phyloP scores from a whole-genome alignment of 257 asterid species.

The Striga asiatica region DNA sequence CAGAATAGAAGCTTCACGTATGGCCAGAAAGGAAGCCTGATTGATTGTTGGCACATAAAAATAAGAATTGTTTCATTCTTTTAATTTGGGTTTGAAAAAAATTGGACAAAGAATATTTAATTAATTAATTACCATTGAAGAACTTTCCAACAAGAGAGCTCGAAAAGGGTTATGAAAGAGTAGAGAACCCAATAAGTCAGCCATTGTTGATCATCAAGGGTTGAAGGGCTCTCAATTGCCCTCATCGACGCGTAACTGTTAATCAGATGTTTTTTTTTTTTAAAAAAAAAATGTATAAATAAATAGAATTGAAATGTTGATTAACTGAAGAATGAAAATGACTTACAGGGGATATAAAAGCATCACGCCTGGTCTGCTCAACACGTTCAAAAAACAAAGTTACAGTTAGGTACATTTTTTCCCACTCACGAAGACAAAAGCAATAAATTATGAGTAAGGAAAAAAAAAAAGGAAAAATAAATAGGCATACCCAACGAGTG shows the following conservation, averaged over 20 bases:
- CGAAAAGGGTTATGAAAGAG: slow-evolving; percentile 64
- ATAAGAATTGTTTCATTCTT: background rate
- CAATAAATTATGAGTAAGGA: background rate
- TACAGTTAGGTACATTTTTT: background rate
- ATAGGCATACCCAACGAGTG: slow-evolving; percentile 44
- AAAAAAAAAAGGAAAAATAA: background rate
- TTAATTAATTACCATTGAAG: slow-evolving; percentile 56
- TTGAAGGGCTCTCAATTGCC: slow-evolving; percentile 90
- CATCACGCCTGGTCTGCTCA: slow-evolving; percentile 77
- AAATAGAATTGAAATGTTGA: background rate
- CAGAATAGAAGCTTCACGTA: slow-evolving; percentile 59
- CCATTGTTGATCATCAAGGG: slow-evolving; percentile 90
- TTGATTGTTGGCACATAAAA: background rate
- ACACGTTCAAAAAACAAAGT: slow-evolving; percentile 6
- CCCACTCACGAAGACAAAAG: background rate
- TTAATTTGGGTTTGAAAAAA: no score
- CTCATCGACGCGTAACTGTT: slow-evolving; percentile 66
- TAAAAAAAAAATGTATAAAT: background rate
- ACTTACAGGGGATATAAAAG: slow-evolving; percentile 88
- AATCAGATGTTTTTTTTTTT: background rate
- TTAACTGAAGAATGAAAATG: background rate
- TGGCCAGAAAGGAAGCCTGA: slow-evolving; percentile 92
- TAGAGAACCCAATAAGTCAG: slow-evolving; percentile 85
- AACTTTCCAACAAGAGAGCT: slow-evolving; percentile 70
- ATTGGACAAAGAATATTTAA: background rate